A percentile compares a stretch with the other conserved stretches of the same genome.
Evolutionary conservation across 345 rosid species (phyloP).

Genomic region (Jatropha curcas): DNA sequence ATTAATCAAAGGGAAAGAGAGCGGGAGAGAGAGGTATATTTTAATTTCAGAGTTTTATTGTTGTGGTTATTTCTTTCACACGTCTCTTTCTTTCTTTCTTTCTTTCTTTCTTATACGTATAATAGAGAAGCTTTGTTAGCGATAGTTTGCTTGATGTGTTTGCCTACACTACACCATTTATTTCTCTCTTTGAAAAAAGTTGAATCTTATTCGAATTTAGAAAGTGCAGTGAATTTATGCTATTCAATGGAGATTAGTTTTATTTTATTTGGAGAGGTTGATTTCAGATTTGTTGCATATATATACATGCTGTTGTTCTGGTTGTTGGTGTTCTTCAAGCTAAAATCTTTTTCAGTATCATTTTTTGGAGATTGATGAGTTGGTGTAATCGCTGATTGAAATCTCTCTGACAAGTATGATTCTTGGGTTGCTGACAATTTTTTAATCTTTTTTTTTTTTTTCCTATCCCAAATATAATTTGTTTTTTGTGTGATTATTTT

Average conservation of each 20-base stretch:
- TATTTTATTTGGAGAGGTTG: not conserved
- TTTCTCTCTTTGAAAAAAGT: too few relatives aligned
- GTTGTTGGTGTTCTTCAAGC: not conserved
- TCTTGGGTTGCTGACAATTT: not conserved
- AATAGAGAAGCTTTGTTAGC: not conserved
- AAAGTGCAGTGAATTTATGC: not conserved
- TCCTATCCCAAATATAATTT: not conserved
- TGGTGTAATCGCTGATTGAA: not conserved
- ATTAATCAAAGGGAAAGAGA: constrained; percentile 34
- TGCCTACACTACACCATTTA: not conserved
- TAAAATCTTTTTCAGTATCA: not conserved
- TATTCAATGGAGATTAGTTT: not conserved
- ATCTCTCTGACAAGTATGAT: not conserved
- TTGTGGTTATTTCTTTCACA: not conserved
- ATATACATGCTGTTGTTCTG: constrained; percentile 1
- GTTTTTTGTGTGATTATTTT: too few relatives aligned
- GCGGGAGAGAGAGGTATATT: constrained; percentile 28
- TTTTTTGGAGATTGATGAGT: not conserved
- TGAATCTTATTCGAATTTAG: not conserved
- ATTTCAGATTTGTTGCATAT: not conserved
- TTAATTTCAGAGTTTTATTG: too few relatives aligned
- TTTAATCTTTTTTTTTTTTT: not conserved
- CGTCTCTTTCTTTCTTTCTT: not conserved
- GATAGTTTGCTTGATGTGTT: not conserved
- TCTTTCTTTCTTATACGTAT: not conserved